Conservation (phyloP, 371 early-diverging fungal species). For the Parasitella parasitica region DNA sequence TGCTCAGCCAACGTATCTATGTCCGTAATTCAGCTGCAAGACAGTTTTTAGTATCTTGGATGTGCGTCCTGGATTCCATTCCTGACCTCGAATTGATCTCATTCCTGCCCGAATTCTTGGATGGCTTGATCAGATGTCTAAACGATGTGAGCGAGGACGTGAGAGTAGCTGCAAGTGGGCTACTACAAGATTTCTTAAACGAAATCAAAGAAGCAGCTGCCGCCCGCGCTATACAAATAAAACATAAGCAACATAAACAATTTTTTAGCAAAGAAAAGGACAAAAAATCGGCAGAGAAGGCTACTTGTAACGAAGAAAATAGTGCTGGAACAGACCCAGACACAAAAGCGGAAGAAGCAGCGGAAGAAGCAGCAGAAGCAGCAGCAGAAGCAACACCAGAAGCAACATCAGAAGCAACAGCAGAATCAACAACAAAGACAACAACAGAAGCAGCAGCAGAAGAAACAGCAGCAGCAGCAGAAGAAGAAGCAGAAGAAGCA, state of each 20-base stretch:
- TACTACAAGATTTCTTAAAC: slow-evolving; percentile 74
- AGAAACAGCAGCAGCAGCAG: background rate
- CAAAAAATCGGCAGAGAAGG: background rate
- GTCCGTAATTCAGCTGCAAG: slow-evolving; percentile 83
- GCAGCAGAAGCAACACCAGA: background rate
- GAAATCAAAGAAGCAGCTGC: slow-evolving; percentile 81
- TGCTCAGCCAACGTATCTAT: slow-evolving; percentile 85
- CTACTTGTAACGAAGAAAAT: too few species aligned
- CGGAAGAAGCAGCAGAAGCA: background rate
- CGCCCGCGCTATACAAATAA: slow-evolving; percentile 31
- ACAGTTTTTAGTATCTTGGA: slow-evolving; percentile 92
- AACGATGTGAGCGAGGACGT: slow-evolving; percentile 88
- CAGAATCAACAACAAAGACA: too few species aligned
- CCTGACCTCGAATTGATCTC: slow-evolving; percentile 89
- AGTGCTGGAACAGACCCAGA: background rate
- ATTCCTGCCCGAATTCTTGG: slow-evolving; percentile 86
- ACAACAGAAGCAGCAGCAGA: background rate
- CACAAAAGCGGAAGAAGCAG: too few species aligned
- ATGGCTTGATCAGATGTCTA: slow-evolving; percentile 81
- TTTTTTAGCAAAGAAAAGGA: background rate
- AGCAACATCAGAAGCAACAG: too few species aligned
- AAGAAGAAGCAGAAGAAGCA: background rate
- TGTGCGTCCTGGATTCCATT: slow-evolving; percentile 81
- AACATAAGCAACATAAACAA: slow-evolving; percentile 13
- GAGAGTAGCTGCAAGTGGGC: slow-evolving; percentile 62